phyloP scores from a whole-genome alignment of 768 basidiomycete species.

The Hirschioporus abietinus region DNA sequence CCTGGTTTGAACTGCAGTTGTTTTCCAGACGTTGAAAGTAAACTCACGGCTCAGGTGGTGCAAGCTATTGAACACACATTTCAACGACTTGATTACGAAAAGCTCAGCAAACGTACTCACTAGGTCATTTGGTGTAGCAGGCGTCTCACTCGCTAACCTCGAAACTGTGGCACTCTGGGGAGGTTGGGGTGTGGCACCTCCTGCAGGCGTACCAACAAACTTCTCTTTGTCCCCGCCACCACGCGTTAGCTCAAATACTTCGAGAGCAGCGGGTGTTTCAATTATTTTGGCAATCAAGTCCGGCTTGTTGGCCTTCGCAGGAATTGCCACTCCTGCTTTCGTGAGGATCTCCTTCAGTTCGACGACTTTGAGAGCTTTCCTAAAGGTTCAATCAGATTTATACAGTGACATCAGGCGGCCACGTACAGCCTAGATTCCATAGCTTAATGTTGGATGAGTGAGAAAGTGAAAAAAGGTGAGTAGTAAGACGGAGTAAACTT shows the following conservation, averaged over 20 bases:
- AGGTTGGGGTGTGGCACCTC: background rate
- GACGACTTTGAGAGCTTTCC: constrained; percentile 64
- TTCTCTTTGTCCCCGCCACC: constrained; percentile 16
- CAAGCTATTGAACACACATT: background rate
- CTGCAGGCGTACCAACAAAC: constrained; percentile 25
- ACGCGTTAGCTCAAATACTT: constrained; percentile 36
- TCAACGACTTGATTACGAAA: background rate
- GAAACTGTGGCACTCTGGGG: background rate
- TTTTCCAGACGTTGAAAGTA: background rate
- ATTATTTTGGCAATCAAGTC: constrained; percentile 64
- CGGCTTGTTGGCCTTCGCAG: constrained; percentile 56
- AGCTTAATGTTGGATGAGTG: background rate
- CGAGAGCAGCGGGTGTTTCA: constrained; percentile 44
- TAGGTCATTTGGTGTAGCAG: background rate
- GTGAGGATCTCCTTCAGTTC: constrained; percentile 62
- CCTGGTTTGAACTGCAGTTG: background rate
- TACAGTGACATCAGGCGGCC: background rate
- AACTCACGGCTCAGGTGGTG: background rate
- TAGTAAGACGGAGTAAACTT: too few species aligned
- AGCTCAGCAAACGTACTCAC: background rate
- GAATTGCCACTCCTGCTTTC: constrained; percentile 41
- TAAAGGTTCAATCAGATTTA: constrained; percentile 14
- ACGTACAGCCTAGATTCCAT: background rate
- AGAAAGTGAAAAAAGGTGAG: too few species aligned
- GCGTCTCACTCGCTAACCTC: background rate